These are phyloP conservation scores for Lotus japonicus DNA, from an alignment of 306 rosid genomes.

Conservation along the genomic window DNA sequence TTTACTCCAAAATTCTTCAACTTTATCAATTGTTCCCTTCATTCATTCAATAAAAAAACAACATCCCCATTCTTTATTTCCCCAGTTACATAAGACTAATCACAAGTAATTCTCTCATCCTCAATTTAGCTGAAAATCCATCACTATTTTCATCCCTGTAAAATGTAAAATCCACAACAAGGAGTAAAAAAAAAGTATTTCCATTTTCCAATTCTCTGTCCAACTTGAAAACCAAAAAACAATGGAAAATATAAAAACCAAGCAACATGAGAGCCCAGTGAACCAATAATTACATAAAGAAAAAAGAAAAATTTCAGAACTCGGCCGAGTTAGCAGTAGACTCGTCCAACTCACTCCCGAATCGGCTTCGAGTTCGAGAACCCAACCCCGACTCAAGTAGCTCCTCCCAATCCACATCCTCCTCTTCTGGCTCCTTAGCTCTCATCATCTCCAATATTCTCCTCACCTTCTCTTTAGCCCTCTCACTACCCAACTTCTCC, in stretches of 20 bases:
- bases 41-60: constrained; percentile 3
- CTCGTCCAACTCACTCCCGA: constrained; percentile 7
- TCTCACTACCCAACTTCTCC: constrained; percentile 50
- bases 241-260: not conserved
- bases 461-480: constrained; percentile 47
- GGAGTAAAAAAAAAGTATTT: not conserved
- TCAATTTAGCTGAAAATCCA: not conserved
- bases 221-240: constrained; percentile 8
- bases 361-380: constrained; percentile 21
- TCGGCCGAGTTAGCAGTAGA: constrained; percentile 35
- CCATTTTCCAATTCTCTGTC: not conserved
- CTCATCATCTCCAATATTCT: constrained; percentile 55
- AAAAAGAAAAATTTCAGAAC: constrained; percentile 13
- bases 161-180: not conserved
- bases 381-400: constrained; percentile 56
- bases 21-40: constrained; percentile 8
- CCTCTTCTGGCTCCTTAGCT: constrained; percentile 42
- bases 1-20: constrained; percentile 6
- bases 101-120: not conserved
- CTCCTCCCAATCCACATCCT: constrained; percentile 72
- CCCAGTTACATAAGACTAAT: not conserved
- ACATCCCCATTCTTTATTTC: not conserved
- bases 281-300: constrained; percentile 2
- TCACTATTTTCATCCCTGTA: not conserved
- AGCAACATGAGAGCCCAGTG: not conserved